Base-by-base conservation (phyloP, 2,329 filamentous ascomycete species). In the Epicoccum sorghinum region DNA sequence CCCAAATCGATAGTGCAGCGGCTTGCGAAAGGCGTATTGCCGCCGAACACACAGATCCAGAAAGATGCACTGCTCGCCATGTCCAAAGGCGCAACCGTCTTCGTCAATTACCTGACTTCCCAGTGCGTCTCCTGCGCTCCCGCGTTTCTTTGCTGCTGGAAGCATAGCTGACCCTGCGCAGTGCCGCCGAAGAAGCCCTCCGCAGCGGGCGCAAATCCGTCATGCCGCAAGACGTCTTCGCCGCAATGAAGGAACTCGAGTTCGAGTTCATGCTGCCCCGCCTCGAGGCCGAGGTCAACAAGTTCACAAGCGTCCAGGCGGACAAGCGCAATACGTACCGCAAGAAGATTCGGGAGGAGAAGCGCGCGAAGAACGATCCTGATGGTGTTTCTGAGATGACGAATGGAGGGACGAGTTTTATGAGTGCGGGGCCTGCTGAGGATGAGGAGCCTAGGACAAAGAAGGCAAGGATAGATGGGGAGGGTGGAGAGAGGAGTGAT, bases 1-100 rank as follows among this genome's bases (percentile, higher is more conserved):
- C 90, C 90, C 29, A 91, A 90, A 69, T 91, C 89, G 6, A 91
- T 93, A 75, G 87, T 93, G 61, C 89, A 89, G 47, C 83, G 90
- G 48, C 81, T 95, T 30, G 89, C 89, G 36, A 93, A 93, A 77
- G 88, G 89, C 36, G 89, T 91, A 5, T 79, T 95, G 4, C 90
- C 90, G 0, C 82, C 89, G 5, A 92, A 92, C 70, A 93, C 90
- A 4, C 89, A 91, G 75, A 90, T 93, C 43, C 89, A 93, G 72
- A 90, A 87, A 68, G 91, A 92, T 77, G 90, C 90, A 37, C 84
- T 93, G 49, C 77, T 91, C 46, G 90, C 90, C 8, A 83, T 95
- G 78, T 89, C 85, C 62, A 93, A 93, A 77, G 89, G 89, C 74
- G 88, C 90, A 7, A 93, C 89, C 1, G 87, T 95, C 0, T 95